Evolutionary conservation across 495 filamentous ascomycete genomes (phyloP).

Genomic region (Peziza echinospora): DNA sequence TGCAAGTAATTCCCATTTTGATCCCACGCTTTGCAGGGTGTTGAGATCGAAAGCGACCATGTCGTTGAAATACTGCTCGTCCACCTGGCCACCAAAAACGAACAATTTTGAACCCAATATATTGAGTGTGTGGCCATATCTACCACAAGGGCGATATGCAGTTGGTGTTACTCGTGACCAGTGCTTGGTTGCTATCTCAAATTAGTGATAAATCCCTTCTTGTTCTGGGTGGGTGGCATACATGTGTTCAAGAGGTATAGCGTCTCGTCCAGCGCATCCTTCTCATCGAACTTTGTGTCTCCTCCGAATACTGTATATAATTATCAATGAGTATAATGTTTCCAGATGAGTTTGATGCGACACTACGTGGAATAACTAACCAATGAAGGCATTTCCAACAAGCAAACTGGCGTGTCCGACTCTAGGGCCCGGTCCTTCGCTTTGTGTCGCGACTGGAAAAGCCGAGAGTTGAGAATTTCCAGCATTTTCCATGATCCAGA

Average conservation of each 20-base stretch:
- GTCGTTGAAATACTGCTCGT: constrained; percentile 95
- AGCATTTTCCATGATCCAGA: constrained; percentile 93
- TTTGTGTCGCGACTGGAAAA: constrained; percentile 73
- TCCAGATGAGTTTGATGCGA: too few species aligned
- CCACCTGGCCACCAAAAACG: constrained; percentile 93
- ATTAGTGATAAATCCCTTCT: not conserved
- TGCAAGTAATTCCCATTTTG: constrained; percentile 82
- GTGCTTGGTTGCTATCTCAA: constrained; percentile 61
- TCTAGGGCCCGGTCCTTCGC: constrained; percentile 83
- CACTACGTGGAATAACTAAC: constrained; percentile 7
- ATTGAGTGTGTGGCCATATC: constrained; percentile 91
- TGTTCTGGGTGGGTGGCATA: constrained; percentile 27
- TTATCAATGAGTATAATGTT: not conserved
- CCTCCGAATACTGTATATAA: constrained; percentile 57
- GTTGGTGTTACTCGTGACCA: constrained; percentile 86
- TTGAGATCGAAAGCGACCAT: constrained; percentile 93
- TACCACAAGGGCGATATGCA: constrained; percentile 60
- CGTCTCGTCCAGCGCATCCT: constrained; percentile 78
- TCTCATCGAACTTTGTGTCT: constrained; percentile 90
- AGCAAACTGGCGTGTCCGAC: constrained; percentile 89
- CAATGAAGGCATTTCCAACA: constrained; percentile 96
- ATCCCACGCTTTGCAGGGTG: constrained; percentile 64
- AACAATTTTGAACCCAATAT: constrained; percentile 92
- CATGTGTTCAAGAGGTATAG: constrained; percentile 95
- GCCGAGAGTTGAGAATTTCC: constrained; percentile 64